These are phyloP conservation scores for Spencermartinsiella europaea DNA, from an alignment of 805 yeast species.

Conservation along the genomic window DNA sequence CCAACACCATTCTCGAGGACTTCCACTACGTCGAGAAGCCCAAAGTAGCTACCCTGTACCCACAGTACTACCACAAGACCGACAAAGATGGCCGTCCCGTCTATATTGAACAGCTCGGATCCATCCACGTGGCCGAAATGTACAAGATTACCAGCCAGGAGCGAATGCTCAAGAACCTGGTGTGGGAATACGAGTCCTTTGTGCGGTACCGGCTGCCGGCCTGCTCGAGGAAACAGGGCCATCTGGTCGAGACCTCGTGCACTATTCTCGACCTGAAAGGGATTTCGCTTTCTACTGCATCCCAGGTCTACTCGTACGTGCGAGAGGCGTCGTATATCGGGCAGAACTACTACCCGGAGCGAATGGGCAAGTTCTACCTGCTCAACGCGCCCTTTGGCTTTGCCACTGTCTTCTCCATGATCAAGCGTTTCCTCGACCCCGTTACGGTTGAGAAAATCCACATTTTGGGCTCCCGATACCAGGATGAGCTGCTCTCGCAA, in stretches of 20 bases:
- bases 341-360: conserved; percentile 96
- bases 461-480: conserved; percentile 74
- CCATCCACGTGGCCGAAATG: conserved; percentile 86
- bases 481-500: conserved; percentile 80
- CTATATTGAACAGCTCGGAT: conserved; percentile 89
- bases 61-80: conserved; percentile 95
- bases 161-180: conserved; percentile 91
- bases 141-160: conserved; percentile 91
- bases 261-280: conserved; percentile 95
- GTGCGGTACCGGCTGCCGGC: conserved; percentile 84
- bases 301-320: conserved; percentile 80
- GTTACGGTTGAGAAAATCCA: conserved; percentile 94
- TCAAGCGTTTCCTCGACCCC: conserved; percentile 94
- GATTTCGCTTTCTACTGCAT: conserved; percentile 76
- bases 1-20: conserved; percentile 78
- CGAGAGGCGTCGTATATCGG: conserved; percentile 92
- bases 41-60: conserved; percentile 80
- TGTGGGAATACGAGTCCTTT: conserved; percentile 96
- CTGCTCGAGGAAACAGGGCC: conserved; percentile 75
- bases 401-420: conserved; percentile 83
- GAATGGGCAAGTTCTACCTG: conserved; percentile 96
- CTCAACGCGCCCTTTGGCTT: conserved; percentile 98
- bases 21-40: conserved; percentile 94
- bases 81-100: conserved; percentile 97
- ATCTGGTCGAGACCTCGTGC: conserved; percentile 89